phyloP scores from a whole-genome alignment of 78 protist genomes.

The Cavenderia fasciculata region DNA sequence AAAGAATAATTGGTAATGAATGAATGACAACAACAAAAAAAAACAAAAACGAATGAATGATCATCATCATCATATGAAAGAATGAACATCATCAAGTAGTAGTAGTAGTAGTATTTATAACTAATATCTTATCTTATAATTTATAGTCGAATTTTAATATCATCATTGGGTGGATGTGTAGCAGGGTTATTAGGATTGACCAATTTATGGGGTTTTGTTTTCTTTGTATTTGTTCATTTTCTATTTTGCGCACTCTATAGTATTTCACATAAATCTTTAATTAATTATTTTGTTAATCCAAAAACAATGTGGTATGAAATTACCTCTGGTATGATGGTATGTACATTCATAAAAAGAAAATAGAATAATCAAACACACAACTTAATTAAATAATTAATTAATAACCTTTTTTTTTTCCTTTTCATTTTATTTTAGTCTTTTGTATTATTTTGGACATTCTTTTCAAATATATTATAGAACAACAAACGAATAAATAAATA shows the following conservation, averaged over 20 bases:
- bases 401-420: background rate
- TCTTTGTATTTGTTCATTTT: slow-evolving; percentile 10
- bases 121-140: too few species aligned
- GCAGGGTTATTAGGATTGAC: slow-evolving; percentile 20
- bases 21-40: too few species aligned
- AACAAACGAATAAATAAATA: too few species aligned
- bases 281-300: slow-evolving; percentile 1
- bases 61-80: too few species aligned
- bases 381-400: background rate
- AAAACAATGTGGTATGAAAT: slow-evolving; percentile 29
- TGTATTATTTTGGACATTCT: slow-evolving; percentile 25
- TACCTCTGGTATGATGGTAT: slow-evolving; percentile 11
- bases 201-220: background rate
- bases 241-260: slow-evolving; percentile 5
- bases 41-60: too few species aligned
- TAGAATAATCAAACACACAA: background rate
- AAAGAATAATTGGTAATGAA: too few species aligned
- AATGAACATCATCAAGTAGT: too few species aligned
- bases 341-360: background rate
- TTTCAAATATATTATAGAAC: too few species aligned
- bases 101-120: too few species aligned
- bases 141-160: slow-evolving; percentile 6
- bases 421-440: background rate
- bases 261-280: background rate
- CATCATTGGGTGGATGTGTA: slow-evolving; percentile 22